phyloP scores from a whole-genome alignment of 129 eudicot genomes.

The Gnaphalium uliginosum region DNA sequence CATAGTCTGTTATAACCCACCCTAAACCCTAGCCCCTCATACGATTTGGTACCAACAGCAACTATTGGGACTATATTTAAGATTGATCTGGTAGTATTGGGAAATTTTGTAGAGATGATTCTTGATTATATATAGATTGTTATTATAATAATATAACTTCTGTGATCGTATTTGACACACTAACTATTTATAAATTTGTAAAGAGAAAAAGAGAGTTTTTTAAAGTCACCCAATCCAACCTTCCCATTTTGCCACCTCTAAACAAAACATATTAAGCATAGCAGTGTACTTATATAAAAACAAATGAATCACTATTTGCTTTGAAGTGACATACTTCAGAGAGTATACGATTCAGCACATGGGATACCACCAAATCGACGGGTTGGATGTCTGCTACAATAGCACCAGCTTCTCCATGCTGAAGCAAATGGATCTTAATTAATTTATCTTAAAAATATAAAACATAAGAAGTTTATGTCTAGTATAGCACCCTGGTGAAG shows the following conservation, averaged over 20 bases:
- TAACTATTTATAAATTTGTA: neutral
- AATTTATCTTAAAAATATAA: neutral
- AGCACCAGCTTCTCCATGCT: conserved; percentile 99
- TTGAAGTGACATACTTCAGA: conserved; percentile 62
- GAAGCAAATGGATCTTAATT: conserved; percentile 32
- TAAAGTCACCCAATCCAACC: neutral
- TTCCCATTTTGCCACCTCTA: neutral
- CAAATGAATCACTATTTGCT: conserved; percentile 13
- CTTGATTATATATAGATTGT: too few relatives aligned
- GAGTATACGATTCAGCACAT: conserved; percentile 84
- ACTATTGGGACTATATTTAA: too few relatives aligned
- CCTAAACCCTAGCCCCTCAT: too few relatives aligned
- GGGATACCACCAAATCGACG: conserved; percentile 82
- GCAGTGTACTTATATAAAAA: conserved; percentile 11
- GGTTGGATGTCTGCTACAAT: conserved; percentile 88
- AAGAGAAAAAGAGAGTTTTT: neutral
- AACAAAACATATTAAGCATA: conserved; percentile 7
- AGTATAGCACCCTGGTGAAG: neutral
- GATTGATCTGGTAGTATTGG: too few relatives aligned
- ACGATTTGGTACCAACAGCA: too few relatives aligned
- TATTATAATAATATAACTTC: too few relatives aligned
- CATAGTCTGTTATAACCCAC: too few relatives aligned
- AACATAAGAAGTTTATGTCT: conserved; percentile 2
- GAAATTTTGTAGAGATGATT: too few relatives aligned
- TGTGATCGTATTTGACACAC: too few relatives aligned